Conservation (phyloP, 805 yeast species). For the Wickerhamomyces ciferrii region DNA sequence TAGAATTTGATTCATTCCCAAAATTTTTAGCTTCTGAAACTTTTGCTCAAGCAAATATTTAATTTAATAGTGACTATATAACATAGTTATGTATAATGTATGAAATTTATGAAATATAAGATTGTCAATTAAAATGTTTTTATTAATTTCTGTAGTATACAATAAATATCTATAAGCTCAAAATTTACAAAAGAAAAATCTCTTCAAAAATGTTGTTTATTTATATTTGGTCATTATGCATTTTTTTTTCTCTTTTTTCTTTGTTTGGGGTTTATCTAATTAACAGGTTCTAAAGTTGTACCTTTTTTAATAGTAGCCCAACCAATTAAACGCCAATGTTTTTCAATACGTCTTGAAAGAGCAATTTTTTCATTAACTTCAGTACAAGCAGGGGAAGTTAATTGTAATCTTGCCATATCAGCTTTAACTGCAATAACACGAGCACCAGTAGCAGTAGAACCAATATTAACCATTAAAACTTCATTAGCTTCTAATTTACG, state of each 20-base stretch:
- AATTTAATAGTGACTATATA: background rate
- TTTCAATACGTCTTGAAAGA: conserved; percentile 96
- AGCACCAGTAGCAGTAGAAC: conserved; percentile 99
- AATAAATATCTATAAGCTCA: too few relatives aligned
- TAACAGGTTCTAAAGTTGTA: conserved; percentile 75
- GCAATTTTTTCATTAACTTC: conserved; percentile 98
- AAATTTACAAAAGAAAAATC: too few relatives aligned
- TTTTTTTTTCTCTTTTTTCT: background rate
- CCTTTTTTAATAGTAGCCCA: conserved; percentile 99
- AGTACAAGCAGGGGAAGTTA: conserved; percentile 98
- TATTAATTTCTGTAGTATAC: background rate
- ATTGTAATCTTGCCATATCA: conserved; percentile 96
- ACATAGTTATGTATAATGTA: too few relatives aligned
- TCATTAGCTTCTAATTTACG: conserved; percentile 92
- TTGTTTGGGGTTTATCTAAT: conserved; percentile 2
- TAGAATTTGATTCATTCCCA: conserved; percentile 72
- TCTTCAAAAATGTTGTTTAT: background rate
- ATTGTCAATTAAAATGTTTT: too few relatives aligned
- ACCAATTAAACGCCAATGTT: conserved; percentile 99
- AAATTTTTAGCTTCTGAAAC: conserved; percentile 50
- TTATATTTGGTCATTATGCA: background rate
- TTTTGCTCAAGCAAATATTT: conserved; percentile 24
- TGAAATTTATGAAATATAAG: too few relatives aligned
- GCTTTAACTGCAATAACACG: conserved; percentile 97
- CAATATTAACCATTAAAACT: conserved; percentile 97